These are phyloP conservation scores for Pichia eremophila DNA, from an alignment of 805 yeast genomes.

Conservation along the genomic window DNA sequence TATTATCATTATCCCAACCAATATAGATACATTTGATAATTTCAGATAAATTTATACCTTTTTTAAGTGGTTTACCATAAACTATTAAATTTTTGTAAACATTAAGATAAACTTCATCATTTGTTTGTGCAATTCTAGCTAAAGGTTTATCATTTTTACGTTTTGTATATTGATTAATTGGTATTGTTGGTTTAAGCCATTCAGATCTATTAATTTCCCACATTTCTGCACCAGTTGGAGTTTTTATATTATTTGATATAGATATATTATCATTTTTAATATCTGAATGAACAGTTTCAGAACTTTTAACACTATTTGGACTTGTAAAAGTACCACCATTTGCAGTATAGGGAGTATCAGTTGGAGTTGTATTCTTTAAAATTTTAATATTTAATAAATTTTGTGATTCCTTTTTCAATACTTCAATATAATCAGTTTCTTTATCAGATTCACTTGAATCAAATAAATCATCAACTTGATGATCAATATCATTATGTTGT, in stretches of 20 bases:
- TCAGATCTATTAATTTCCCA: slow-evolving; percentile 64
- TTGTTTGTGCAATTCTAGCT: slow-evolving; percentile 25
- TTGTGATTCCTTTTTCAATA: not conserved
- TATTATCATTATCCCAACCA: slow-evolving; percentile 77
- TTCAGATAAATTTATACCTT: slow-evolving; percentile 67
- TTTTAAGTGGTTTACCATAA: slow-evolving; percentile 56
- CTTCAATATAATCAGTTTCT: not conserved
- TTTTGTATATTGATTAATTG: not conserved
- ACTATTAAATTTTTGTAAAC: slow-evolving; percentile 65
- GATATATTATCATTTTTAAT: too few relatives aligned
- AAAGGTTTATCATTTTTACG: slow-evolving; percentile 12
- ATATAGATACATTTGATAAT: slow-evolving; percentile 62
- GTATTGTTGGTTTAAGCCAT: slow-evolving; percentile 45
- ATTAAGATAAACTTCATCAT: slow-evolving; percentile 36
- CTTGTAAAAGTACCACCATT: not conserved
- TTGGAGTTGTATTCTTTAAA: not conserved
- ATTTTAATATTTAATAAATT: not conserved
- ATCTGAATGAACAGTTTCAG: not conserved
- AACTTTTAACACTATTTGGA: not conserved
- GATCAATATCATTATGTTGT: slow-evolving; percentile 1
- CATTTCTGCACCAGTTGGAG: slow-evolving; percentile 30
- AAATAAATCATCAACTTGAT: slow-evolving; percentile 1
- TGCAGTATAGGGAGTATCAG: not conserved
- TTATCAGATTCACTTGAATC: not conserved
- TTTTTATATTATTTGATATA: not conserved